These are phyloP conservation scores for Xylaria venustula DNA, from an alignment of 495 filamentous ascomycete species.

Conservation along the genomic window DNA sequence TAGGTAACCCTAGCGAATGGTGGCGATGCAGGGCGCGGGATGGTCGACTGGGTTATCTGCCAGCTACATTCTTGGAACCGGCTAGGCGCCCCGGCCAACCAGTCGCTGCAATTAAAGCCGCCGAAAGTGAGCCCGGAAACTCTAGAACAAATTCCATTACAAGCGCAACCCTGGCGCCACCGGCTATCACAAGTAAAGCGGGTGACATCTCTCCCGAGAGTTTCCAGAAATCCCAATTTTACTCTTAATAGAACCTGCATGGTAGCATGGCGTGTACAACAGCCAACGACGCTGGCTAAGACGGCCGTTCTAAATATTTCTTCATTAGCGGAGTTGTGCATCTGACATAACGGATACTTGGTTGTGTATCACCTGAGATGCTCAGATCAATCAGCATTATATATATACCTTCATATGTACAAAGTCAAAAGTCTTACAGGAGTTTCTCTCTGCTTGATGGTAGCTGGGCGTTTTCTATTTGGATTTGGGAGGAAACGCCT, in stretches of 20 bases:
- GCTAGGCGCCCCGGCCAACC: slow-evolving; percentile 59
- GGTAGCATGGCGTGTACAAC: background rate
- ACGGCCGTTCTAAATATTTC: background rate
- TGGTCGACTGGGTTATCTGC: slow-evolving; percentile 86
- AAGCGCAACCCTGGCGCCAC: slow-evolving; percentile 45
- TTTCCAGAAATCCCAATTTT: slow-evolving; percentile 89
- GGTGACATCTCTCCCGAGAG: slow-evolving; percentile 75
- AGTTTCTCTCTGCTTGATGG: no score
- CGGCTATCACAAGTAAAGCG: slow-evolving; percentile 59
- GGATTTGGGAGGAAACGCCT: background rate
- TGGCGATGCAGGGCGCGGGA: slow-evolving; percentile 95
- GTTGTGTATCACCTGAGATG: no score
- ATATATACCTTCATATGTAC: slow-evolving; percentile 17
- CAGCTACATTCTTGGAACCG: slow-evolving; percentile 81
- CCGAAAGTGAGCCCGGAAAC: slow-evolving; percentile 48
- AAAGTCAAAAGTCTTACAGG: slow-evolving; percentile 8
- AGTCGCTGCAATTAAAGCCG: slow-evolving; percentile 54
- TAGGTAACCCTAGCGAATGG: slow-evolving; percentile 92
- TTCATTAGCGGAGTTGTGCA: background rate
- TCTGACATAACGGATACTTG: background rate
- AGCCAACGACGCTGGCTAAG: background rate
- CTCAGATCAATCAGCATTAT: background rate
- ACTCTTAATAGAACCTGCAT: slow-evolving; percentile 49
- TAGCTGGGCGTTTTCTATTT: slow-evolving; percentile 17
- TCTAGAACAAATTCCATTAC: slow-evolving; percentile 48